Evolutionary conservation across 73 alveolate genomes (phyloP), one percentile per base, ranked within the genome.

Genomic region (Paramecium primaurelia): DNA sequence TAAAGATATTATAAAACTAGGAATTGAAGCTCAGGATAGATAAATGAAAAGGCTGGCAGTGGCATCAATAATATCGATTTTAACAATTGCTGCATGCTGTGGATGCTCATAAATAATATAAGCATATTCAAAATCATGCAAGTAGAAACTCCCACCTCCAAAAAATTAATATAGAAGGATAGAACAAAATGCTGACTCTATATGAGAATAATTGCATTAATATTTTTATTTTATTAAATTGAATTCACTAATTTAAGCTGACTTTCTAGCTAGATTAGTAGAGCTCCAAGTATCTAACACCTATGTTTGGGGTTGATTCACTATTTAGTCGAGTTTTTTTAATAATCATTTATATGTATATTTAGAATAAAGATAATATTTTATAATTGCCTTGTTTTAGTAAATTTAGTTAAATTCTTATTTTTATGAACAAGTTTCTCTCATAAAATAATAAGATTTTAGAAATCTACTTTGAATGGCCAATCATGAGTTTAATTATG

Each of bases 41-140:
- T 44, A 80, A 42, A 45, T 45, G 44, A 80, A 80, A 42, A 40
- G 91, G 30, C 14, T 49, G 22, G 91, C 91, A 9, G 91, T 47
- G 47, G 91, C 91, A 4, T 80, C 91, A 22, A 80, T 80, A 20
- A 45, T 80, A 20, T 80, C 91, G 3, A 80, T 80, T 45, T 45
- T 80, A 47, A 40, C 58, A n/a, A 80, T 80, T 45, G 71, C 91
- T 22, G 42, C 34, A 12, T 80, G 91, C 58, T 80, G 91, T 47
- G 91, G 47, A 26, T 80, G 91, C 14, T 42, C 91, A 80, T 80
- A 45, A 45, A 45, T 42, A 8, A 47, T 80, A 45, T 45, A 42
- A 26, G 45, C 71, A 0, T 80, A 80, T 49, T 25, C 91, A 47
- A 80, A 80, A 47, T 40, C 71, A 12, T 80, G 91, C 49, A 80